Conservation (phyloP, 2,329 filamentous ascomycete genomes). For the Pseudogymnoascus sp. region DNA sequence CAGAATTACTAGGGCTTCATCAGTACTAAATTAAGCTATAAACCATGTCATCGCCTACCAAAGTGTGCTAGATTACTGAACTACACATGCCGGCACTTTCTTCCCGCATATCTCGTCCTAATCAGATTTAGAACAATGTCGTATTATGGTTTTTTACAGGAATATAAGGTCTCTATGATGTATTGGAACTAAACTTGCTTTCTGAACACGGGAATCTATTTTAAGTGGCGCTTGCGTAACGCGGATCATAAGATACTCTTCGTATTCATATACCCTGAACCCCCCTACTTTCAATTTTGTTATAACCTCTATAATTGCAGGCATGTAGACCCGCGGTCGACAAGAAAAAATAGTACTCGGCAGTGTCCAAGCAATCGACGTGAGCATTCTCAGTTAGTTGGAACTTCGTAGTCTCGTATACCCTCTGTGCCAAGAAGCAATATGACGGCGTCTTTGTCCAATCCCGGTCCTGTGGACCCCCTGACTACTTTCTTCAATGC, state of each 20-base stretch:
- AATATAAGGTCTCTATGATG: not conserved
- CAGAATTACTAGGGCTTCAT: too few species aligned
- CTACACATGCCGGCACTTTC: too few species aligned
- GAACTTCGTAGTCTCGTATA: conserved; percentile 41
- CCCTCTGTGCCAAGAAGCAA: conserved; percentile 63
- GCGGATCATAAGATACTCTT: not conserved
- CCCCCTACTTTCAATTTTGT: not conserved
- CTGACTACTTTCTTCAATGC: conserved; percentile 40
- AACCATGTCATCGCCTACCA: too few species aligned
- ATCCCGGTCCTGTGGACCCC: conserved; percentile 30
- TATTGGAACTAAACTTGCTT: not conserved
- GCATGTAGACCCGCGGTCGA: not conserved
- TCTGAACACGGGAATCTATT: not conserved
- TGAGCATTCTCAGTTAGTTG: conserved; percentile 31
- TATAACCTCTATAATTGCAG: not conserved
- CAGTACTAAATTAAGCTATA: too few species aligned
- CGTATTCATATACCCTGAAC: not conserved
- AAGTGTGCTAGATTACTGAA: too few species aligned
- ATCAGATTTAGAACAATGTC: not conserved
- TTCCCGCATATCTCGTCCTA: too few species aligned
- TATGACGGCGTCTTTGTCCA: conserved; percentile 44
- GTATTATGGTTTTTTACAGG: not conserved
- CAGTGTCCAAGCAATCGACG: not conserved
- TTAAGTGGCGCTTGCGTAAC: not conserved
- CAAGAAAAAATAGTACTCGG: not conserved